These are phyloP conservation scores for Fusarium sp. DNA, from an alignment of 2,329 filamentous ascomycete genomes.

Conservation along the genomic window DNA sequence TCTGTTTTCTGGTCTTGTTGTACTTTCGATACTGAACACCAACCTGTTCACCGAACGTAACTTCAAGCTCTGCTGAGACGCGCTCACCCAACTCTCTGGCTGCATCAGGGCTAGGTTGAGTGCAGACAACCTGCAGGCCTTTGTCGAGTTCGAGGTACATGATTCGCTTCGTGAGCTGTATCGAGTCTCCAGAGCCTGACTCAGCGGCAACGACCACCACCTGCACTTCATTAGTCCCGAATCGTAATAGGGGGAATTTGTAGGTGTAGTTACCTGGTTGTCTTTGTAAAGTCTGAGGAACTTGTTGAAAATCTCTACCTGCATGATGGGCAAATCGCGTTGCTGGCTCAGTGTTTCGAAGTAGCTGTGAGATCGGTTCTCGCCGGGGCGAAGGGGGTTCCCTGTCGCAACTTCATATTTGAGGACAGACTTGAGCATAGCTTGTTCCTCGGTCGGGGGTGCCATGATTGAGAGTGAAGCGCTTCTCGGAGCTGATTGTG, in stretches of 20 bases:
- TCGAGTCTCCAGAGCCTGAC: not conserved
- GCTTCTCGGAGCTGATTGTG: not conserved
- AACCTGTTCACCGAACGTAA: not conserved
- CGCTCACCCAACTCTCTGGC: not conserved
- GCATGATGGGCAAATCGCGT: not conserved
- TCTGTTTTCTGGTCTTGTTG: not conserved
- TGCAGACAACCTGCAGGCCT: not conserved
- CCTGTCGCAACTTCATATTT: fast-evolving
- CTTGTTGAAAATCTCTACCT: not conserved
- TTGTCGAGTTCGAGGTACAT: not conserved
- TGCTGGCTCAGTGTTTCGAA: not conserved
- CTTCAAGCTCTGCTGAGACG: not conserved
- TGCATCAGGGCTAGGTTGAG: not conserved
- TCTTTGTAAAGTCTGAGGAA: not conserved
- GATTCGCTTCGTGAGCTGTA: not conserved
- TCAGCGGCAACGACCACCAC: not conserved
- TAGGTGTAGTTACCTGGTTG: not conserved
- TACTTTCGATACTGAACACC: not conserved
- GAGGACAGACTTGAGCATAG: not conserved
- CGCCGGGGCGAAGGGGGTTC: not conserved
- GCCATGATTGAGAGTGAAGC: not conserved
- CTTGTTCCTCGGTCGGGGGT: fast-evolving
- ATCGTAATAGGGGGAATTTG: not conserved
- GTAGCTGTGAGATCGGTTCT: not conserved
- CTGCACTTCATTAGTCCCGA: not conserved